Evolutionary conservation across 2,329 filamentous ascomycete genomes (phyloP).

Genomic region (Trichophyton simii): DNA sequence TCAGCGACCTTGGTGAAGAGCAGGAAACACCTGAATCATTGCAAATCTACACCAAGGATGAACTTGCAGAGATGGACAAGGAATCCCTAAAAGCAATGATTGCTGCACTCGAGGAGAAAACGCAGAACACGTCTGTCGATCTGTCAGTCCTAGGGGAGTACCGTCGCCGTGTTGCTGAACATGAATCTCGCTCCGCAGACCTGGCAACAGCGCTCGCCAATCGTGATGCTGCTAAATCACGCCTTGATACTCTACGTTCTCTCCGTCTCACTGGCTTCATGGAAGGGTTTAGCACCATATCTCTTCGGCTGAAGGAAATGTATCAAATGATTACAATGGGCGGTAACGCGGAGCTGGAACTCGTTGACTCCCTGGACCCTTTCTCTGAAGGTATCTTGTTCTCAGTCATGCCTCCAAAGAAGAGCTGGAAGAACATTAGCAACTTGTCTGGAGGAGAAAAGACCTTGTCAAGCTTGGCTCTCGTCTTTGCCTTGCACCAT

Average conservation of each 20-base stretch:
- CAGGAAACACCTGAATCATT: conserved; percentile 44
- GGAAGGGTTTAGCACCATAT: conserved; percentile 92
- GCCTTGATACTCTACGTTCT: conserved; percentile 81
- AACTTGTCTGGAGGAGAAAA: conserved; percentile 96
- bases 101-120: conserved; percentile 57
- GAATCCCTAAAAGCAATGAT: conserved; percentile 51
- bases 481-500: conserved; percentile 97
- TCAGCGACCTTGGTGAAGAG: conserved; percentile 55
- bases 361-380: conserved; percentile 89
- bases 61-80: conserved; percentile 52
- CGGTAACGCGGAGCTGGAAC: conserved; percentile 90
- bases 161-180: conserved; percentile 70
- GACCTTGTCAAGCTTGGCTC: conserved; percentile 78
- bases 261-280: conserved; percentile 93
- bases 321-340: conserved; percentile 99
- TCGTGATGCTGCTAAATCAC: conserved; percentile 79
- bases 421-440: conserved; percentile 98
- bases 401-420: conserved; percentile 98
- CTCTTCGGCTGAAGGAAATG: conserved; percentile 93
- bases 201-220: conserved; percentile 62
- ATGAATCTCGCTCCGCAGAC: conserved; percentile 69
- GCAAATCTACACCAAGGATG: conserved; percentile 64
- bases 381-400: conserved; percentile 96
- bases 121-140: conserved; percentile 76
- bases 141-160: conserved; percentile 82